phyloP scores from a whole-genome alignment of 805 yeast species.

The Saccharomyces paradoxus region DNA sequence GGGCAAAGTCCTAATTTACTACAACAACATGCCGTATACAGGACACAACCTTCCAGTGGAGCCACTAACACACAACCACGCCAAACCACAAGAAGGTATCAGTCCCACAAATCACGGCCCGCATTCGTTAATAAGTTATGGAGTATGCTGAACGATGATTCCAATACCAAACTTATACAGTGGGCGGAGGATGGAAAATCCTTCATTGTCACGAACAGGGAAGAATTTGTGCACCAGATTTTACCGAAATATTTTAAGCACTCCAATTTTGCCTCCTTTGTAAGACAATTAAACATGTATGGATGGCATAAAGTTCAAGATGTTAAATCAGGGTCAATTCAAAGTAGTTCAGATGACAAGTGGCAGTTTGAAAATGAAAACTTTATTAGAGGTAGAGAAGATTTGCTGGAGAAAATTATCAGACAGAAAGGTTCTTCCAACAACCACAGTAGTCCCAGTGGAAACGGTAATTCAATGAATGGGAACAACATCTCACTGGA shows the following conservation, averaged over 20 bases:
- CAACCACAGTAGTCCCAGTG: constrained; percentile 17
- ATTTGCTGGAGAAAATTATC: constrained; percentile 73
- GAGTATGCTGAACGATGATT: constrained; percentile 86
- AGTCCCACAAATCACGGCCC: constrained; percentile 51
- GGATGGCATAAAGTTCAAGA: constrained; percentile 99
- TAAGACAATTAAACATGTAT: constrained; percentile 93
- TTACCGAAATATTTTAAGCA: constrained; percentile 93
- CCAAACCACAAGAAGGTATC: constrained; percentile 9
- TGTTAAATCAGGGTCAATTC: constrained; percentile 64
- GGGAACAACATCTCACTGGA: not conserved
- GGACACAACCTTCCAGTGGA: not conserved
- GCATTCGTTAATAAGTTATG: constrained; percentile 91
- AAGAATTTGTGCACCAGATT: constrained; percentile 68
- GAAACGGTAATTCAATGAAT: constrained; percentile 5
- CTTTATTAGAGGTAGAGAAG: constrained; percentile 72
- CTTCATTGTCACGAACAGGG: constrained; percentile 78
- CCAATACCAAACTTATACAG: constrained; percentile 59
- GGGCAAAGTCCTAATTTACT: constrained; percentile 4
- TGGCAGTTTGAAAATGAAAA: constrained; percentile 85
- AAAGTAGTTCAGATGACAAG: constrained; percentile 58
- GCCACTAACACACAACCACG: not conserved
- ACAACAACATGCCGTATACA: constrained; percentile 1
- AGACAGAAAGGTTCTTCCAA: constrained; percentile 45
- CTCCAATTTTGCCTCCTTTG: constrained; percentile 90
- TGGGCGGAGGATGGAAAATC: constrained; percentile 85